Base-by-base conservation (phyloP, 2,329 filamentous ascomycete species). In the Cordyceps farinosa region DNA sequence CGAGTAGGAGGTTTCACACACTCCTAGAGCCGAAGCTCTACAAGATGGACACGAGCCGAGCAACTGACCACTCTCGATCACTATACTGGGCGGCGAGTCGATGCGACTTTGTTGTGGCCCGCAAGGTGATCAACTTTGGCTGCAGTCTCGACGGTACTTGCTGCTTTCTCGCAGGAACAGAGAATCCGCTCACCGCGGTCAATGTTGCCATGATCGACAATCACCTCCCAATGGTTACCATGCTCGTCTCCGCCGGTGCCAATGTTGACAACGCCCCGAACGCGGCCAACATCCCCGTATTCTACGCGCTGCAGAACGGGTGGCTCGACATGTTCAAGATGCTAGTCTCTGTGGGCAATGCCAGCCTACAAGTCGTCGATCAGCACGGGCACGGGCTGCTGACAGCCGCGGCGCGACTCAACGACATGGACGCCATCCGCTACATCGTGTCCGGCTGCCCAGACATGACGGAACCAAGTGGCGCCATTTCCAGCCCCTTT, bases 151-250 rank as follows among this genome's bases (percentile, higher is more conserved):
- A 57, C 7, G 1, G 1, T 2, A 7, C 4, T n/a, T 34, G 3
- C 9, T 3, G 8, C 13, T 9, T 3, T 5, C 27, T 13, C 2
- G 2, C 1, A 15, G 2, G 3, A 32, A 13, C 13, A 15, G 10
- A 15, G 1, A 0, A 30, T 10, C 2, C 3, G 29, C 5, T 34
- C 2, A 44, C 53, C 2, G 53, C 53, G 22, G 6, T 56, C 15
- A 13, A 34, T 1, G 1, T 5, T 3, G 42, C 42, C 10, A 34
- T 57, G 54, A 7, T 1, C 0, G 2, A 9, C 2, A 34, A 4
- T 5, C 2, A 17, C 9, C 11, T 22, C 17, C 2, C 5, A 0
- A 47, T 57, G 40, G 29, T 13, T 17, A 15, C 29, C 2, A 2
- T 47, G 9, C n/a, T 57, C 8, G n/a, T 27, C 3, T 9, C 6